Conservation (phyloP, 768 basidiomycete genomes). For the Brasilioporus rufonigricans region DNA sequence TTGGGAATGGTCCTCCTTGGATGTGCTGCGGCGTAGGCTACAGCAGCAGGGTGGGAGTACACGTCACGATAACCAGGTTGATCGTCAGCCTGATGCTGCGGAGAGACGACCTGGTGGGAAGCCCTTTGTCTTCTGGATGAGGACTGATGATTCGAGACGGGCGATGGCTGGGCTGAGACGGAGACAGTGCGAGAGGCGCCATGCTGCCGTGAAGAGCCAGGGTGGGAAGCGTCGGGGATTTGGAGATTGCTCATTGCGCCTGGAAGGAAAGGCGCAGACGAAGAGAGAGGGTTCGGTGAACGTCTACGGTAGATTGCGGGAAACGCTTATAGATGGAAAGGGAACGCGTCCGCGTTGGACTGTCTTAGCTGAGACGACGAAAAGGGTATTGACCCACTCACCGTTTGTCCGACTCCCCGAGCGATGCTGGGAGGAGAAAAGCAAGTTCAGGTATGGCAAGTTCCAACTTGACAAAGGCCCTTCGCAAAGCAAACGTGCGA, state of each 20-base stretch:
- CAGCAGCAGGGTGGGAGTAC: conserved; percentile 80
- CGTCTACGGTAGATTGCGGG: background rate
- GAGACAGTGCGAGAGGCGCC: conserved; percentile 53
- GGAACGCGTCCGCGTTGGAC: conserved; percentile 19
- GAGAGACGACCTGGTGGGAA: conserved; percentile 66
- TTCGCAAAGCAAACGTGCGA: conserved; percentile 26
- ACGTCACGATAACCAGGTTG: conserved; percentile 63
- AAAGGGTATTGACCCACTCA: conserved; percentile 16
- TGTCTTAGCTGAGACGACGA: conserved; percentile 16
- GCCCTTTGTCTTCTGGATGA: conserved; percentile 62
- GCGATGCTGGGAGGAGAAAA: conserved; percentile 15
- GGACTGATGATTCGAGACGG: conserved; percentile 40
- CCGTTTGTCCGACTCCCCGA: conserved; percentile 7
- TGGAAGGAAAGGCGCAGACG: conserved; percentile 1
- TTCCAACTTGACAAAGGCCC: conserved; percentile 18
- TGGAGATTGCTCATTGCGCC: conserved; percentile 37
- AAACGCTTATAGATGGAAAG: conserved; percentile 21
- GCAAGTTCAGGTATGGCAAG: conserved; percentile 12
- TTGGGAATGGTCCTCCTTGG: conserved; percentile 85
- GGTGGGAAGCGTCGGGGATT: conserved; percentile 42
- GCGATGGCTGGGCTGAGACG: conserved; percentile 51
- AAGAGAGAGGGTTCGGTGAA: background rate
- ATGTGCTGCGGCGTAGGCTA: conserved; percentile 80
- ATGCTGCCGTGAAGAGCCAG: conserved; percentile 46
- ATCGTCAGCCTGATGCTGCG: conserved; percentile 44